A percentile compares a stretch with the other conserved stretches of the same genome.
These are phyloP conservation scores for Candida silvatica DNA, from an alignment of 805 yeast species.

Conservation along the genomic window DNA sequence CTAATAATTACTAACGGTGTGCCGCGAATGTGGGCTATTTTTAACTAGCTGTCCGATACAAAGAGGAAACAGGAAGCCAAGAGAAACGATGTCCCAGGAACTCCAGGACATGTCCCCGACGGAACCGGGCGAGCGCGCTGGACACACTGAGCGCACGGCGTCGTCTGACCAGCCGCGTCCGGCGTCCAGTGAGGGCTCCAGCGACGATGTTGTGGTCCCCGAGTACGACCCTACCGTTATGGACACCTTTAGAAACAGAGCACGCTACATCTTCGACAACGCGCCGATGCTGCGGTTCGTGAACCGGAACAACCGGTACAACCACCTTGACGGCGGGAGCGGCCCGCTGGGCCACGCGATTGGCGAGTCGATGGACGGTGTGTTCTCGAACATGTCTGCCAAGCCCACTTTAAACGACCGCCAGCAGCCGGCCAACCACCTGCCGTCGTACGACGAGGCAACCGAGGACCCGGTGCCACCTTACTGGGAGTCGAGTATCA, in stretches of 20 bases:
- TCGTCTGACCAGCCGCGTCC: no score
- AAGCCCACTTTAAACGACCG: constrained; percentile 52
- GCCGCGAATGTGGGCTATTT: no score
- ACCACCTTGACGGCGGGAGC: constrained; percentile 6
- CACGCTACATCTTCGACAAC: constrained; percentile 12
- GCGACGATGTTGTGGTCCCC: no score
- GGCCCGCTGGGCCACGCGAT: constrained; percentile 2
- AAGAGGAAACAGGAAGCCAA: no score
- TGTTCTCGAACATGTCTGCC: constrained; percentile 84
- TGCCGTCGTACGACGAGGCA: constrained; percentile 91
- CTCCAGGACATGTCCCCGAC: no score
- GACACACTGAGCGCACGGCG: no score
- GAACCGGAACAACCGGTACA: constrained; percentile 16
- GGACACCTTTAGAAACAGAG: constrained; percentile 6
- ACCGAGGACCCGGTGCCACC: constrained; percentile 93
- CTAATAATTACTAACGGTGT: no score
- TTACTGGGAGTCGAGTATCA: constrained; percentile 87
- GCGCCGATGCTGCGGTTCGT: constrained; percentile 23
- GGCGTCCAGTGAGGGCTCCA: no score
- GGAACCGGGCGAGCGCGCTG: no score
- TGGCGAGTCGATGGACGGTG: constrained; percentile 69
- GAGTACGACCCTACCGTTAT: no score
- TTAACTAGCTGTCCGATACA: no score
- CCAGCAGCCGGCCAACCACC: constrained; percentile 42
- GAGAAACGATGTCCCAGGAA: no score